A percentile compares a stretch with the other conserved stretches of the same genome.
Evolutionary conservation across 2,329 filamentous ascomycete genomes (phyloP).

Genomic region (Aspergillus brunneoviolaceus): DNA sequence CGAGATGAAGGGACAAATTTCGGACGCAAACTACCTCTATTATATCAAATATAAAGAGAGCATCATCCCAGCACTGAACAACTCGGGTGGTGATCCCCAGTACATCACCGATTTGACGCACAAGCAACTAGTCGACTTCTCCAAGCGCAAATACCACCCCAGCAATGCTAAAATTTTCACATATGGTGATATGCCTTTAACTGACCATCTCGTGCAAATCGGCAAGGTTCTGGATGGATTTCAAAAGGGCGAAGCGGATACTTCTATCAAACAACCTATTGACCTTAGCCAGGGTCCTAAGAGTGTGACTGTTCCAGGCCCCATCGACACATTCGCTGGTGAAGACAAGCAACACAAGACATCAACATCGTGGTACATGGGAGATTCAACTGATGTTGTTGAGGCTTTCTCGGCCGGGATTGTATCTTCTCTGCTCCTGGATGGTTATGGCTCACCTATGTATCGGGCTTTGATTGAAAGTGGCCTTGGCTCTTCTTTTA

Average conservation of each 20-base stretch:
- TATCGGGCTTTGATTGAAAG: conserved; percentile 87
- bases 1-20: conserved; percentile 99
- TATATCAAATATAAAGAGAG: conserved; percentile 95
- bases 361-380: conserved; percentile 88
- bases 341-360: conserved; percentile 89
- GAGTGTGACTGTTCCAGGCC: conserved; percentile 71
- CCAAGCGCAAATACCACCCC: conserved; percentile 91
- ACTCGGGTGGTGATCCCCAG: conserved; percentile 93
- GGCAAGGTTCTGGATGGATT: conserved; percentile 73
- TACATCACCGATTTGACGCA: conserved; percentile 96
- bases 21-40: conserved; percentile 91
- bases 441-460: conserved; percentile 91
- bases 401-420: conserved; percentile 87
- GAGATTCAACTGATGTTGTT: conserved; percentile 75
- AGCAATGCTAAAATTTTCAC: conserved; percentile 96
- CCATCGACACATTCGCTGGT: conserved; percentile 81
- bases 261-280: conserved; percentile 73
- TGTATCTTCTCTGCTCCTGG: conserved; percentile 79
- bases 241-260: conserved; percentile 66
- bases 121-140: conserved; percentile 82
- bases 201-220: conserved; percentile 76
- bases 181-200: conserved; percentile 87
- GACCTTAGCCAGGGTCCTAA: conserved; percentile 66
- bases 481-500: conserved; percentile 88
- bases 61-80: conserved; percentile 91